phyloP scores from a whole-genome alignment of 805 yeast species.

The Vanderwaltozyma polyspora region DNA sequence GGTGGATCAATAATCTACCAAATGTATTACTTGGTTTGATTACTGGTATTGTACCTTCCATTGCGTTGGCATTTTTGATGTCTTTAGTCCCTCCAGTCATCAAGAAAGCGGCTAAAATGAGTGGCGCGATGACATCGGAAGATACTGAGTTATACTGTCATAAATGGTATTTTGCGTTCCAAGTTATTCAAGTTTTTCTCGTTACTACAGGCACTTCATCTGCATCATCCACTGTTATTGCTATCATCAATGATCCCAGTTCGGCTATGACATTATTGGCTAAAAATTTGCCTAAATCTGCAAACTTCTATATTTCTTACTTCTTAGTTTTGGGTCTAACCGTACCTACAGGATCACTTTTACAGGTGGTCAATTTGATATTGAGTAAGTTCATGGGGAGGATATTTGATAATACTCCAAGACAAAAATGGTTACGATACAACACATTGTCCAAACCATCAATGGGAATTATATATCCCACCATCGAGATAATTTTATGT shows the following conservation, averaged over 20 bases:
- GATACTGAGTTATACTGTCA: constrained; percentile 75
- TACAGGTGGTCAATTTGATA: constrained; percentile 65
- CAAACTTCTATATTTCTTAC: constrained; percentile 81
- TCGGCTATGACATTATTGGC: constrained; percentile 69
- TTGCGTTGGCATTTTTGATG: constrained; percentile 74
- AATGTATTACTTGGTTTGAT: constrained; percentile 60
- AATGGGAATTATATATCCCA: constrained; percentile 79
- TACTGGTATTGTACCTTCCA: constrained; percentile 79
- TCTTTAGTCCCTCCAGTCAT: constrained; percentile 77
- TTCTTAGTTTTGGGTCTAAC: constrained; percentile 74
- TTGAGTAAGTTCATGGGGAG: constrained; percentile 60
- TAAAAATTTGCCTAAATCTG: constrained; percentile 71
- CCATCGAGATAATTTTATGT: constrained; percentile 60
- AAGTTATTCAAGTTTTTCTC: constrained; percentile 79
- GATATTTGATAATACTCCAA: constrained; percentile 75
- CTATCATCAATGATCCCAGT: constrained; percentile 53
- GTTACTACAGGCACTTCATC: constrained; percentile 79
- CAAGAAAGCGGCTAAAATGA: constrained; percentile 58
- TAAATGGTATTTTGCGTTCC: constrained; percentile 81
- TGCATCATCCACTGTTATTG: constrained; percentile 62
- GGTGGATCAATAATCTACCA: constrained; percentile 71
- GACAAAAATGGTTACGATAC: constrained; percentile 79
- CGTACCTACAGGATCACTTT: constrained; percentile 60
- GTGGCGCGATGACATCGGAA: constrained; percentile 64
- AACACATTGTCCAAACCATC: constrained; percentile 52